phyloP scores from a whole-genome alignment of 768 basidiomycete genomes.

The Dentipellis fragilis region DNA sequence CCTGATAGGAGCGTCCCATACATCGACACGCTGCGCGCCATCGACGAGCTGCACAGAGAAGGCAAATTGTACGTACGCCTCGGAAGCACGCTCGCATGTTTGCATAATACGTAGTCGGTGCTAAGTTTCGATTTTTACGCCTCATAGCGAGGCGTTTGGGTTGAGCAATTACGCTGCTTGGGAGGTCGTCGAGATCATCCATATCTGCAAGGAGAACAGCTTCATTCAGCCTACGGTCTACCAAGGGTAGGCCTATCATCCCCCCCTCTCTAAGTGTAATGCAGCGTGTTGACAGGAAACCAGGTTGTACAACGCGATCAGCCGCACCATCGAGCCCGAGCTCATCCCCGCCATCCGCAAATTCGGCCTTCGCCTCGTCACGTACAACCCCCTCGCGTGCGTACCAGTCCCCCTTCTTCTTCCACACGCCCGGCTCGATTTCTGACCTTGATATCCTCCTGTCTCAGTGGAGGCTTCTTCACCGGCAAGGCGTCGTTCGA shows the following conservation, averaged over 20 bases:
- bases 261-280: too few species aligned
- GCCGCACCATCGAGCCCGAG: constrained; percentile 36
- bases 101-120: too few species aligned
- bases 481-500: constrained; percentile 38
- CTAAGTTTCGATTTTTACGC: too few species aligned
- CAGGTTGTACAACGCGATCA: constrained; percentile 41
- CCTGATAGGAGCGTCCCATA: constrained; percentile 50
- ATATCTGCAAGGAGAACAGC: constrained; percentile 43
- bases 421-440: too few species aligned
- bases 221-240: constrained; percentile 48
- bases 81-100: too few species aligned
- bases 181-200: constrained; percentile 45
- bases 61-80: constrained; percentile 40
- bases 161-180: constrained; percentile 50
- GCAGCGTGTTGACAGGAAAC: not conserved
- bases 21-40: constrained; percentile 42
- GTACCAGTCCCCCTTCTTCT: not conserved
- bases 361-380: constrained; percentile 44
- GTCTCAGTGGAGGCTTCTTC: constrained; percentile 49
- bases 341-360: constrained; percentile 49
- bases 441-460: too few species aligned
- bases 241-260: constrained; percentile 32
- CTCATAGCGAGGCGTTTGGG: constrained; percentile 40
- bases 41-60: constrained; percentile 41
- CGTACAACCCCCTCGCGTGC: constrained; percentile 47